Evolutionary conservation across 768 basidiomycete genomes (phyloP).

Genomic region (Coprinopsis marcescibilis): DNA sequence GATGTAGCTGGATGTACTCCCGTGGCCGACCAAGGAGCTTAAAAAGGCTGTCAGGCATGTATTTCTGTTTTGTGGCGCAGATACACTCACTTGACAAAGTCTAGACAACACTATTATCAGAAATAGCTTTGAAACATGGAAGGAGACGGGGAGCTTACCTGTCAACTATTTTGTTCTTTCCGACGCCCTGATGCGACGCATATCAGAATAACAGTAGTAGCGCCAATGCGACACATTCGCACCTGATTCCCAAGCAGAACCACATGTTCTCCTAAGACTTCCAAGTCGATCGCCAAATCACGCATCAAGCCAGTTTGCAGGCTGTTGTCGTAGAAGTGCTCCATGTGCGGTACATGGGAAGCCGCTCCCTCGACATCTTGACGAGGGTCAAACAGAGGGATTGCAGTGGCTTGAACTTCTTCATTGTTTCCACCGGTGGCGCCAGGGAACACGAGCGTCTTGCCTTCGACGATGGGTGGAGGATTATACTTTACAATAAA

Average conservation of each 20-base stretch:
- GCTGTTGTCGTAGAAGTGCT: slow-evolving; percentile 66
- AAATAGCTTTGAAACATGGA: too few species aligned
- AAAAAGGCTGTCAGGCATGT: slow-evolving; percentile 1
- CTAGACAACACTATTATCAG: too few species aligned
- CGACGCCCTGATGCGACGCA: slow-evolving; percentile 49
- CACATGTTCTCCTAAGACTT: slow-evolving; percentile 56
- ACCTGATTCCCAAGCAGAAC: slow-evolving; percentile 67
- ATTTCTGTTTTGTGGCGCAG: too few species aligned
- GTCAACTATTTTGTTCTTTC: slow-evolving; percentile 68
- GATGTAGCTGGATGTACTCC: slow-evolving; percentile 67
- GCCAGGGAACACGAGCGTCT: slow-evolving; percentile 41
- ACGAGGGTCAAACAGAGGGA: slow-evolving; percentile 44
- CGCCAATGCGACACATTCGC: slow-evolving; percentile 8
- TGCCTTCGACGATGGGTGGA: slow-evolving; percentile 32
- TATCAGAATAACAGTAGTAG: neutral
- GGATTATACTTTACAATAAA: slow-evolving; percentile 42
- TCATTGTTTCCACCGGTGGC: slow-evolving; percentile 29
- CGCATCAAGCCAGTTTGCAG: slow-evolving; percentile 63
- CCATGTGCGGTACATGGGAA: slow-evolving; percentile 62
- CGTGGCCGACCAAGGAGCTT: slow-evolving; percentile 55
- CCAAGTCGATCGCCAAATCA: slow-evolving; percentile 57
- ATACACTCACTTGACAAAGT: too few species aligned
- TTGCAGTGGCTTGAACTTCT: slow-evolving; percentile 22
- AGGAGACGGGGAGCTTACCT: too few species aligned
- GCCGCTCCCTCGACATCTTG: slow-evolving; percentile 50